Conservation (phyloP, 495 filamentous ascomycete genomes). For the Aspergillus nanangensis region DNA sequence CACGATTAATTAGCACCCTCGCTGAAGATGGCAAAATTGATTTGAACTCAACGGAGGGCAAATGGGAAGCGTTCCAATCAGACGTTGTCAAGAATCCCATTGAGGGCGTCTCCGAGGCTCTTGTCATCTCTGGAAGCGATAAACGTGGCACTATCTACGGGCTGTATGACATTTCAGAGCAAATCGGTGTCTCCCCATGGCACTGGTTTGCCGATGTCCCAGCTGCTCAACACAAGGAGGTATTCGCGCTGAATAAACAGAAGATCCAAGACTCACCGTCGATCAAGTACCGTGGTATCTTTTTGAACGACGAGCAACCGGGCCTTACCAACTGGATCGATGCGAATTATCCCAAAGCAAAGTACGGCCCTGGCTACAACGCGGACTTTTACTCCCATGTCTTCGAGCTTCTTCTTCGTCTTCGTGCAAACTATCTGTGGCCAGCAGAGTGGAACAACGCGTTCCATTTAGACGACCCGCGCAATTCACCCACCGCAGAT, state of each 20-base stretch:
- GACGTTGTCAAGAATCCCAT: constrained; percentile 56
- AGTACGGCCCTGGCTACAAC: constrained; percentile 56
- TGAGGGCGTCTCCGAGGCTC: constrained; percentile 49
- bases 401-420: constrained; percentile 66
- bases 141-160: constrained; percentile 68
- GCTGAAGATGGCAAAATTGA: constrained; percentile 51
- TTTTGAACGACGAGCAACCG: constrained; percentile 76
- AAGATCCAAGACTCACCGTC: constrained; percentile 59
- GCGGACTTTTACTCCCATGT: constrained; percentile 63
- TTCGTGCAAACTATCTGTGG: constrained; percentile 74
- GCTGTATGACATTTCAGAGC: constrained; percentile 69
- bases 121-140: constrained; percentile 67
- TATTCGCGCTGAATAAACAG: constrained; percentile 49
- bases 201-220: constrained; percentile 73
- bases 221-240: constrained; percentile 43
- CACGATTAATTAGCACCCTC: constrained; percentile 54
- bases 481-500: constrained; percentile 64
- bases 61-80: constrained; percentile 69
- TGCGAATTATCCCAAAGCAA: constrained; percentile 45
- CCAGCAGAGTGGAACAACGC: constrained; percentile 66
- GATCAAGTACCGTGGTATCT: constrained; percentile 73
- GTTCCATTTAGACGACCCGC: constrained; percentile 65
- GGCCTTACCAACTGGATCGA: constrained; percentile 67
- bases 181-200: constrained; percentile 75
- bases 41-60: constrained; percentile 47